phyloP scores from a whole-genome alignment of 148 eudicot species.

The Rhododendron simsii region DNA sequence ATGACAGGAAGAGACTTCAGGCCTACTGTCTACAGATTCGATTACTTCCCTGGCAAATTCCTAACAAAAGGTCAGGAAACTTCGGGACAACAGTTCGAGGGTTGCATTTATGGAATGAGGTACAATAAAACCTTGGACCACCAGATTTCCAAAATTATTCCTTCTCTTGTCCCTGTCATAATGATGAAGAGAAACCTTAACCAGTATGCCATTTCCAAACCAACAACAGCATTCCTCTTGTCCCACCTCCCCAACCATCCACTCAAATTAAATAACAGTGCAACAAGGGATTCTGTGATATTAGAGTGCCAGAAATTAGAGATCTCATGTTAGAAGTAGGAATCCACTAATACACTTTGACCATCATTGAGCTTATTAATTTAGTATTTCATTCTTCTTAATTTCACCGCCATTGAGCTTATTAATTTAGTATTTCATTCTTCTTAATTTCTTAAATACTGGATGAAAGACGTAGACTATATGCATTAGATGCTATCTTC shows the following conservation, averaged over 20 bases:
- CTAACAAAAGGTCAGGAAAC: background rate
- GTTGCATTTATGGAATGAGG: background rate
- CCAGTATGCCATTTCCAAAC: background rate
- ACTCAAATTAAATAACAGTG: background rate
- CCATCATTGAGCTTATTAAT: background rate
- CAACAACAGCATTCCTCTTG: background rate
- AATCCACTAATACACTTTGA: background rate
- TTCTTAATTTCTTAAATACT: background rate
- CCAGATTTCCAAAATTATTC: background rate
- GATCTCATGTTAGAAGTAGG: background rate
- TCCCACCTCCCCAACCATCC: background rate
- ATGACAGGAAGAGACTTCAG: background rate
- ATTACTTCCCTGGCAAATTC: background rate
- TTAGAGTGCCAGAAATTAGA: background rate
- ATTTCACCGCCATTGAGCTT: background rate
- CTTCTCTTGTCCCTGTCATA: background rate
- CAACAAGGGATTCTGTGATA: background rate
- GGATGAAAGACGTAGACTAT: background rate
- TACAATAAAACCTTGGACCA: background rate
- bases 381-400: background rate
- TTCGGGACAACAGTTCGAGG: background rate
- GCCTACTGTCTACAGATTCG: background rate
- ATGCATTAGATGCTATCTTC: background rate
- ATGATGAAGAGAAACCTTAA: background rate
- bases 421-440: background rate